These are phyloP conservation scores for Exophiala lecanii-corni DNA, from an alignment of 2,329 filamentous ascomycete species.

Conservation along the genomic window DNA sequence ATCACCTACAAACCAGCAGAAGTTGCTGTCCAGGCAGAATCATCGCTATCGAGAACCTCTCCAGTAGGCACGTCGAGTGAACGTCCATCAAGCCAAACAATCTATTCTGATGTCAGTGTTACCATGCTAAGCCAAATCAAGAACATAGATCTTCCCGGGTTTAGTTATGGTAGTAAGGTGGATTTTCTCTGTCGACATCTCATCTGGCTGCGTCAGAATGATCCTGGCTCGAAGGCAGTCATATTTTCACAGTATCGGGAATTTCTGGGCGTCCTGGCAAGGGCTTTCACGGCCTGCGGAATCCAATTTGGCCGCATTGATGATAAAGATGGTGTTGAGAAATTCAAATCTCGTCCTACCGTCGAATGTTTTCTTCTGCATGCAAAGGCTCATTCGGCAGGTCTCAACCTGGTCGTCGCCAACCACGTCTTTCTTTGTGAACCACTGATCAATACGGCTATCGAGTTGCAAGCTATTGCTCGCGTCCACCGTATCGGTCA, in stretches of 20 bases:
- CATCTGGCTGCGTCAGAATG: slow-evolving; percentile 75
- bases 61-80: slow-evolving; percentile 12
- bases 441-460: slow-evolving; percentile 84
- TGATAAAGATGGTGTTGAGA: slow-evolving; percentile 62
- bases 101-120: slow-evolving; percentile 73
- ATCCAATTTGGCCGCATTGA: slow-evolving; percentile 72
- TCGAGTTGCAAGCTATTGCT: slow-evolving; percentile 92
- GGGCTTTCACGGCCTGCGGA: slow-evolving; percentile 65
- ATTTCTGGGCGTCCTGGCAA: slow-evolving; percentile 69
- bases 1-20: slow-evolving; percentile 78
- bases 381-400: slow-evolving; percentile 80
- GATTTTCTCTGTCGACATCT: slow-evolving; percentile 78
- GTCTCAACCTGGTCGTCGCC: slow-evolving; percentile 86
- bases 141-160: slow-evolving; percentile 67
- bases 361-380: slow-evolving; percentile 84
- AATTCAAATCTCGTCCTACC: slow-evolving; percentile 69
- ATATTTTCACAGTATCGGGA: slow-evolving; percentile 89
- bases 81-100: slow-evolving; percentile 40
- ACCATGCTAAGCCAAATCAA: slow-evolving; percentile 74
- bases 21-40: slow-evolving; percentile 60
- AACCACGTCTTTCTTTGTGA: slow-evolving; percentile 94
- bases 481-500: slow-evolving; percentile 94
- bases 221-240: slow-evolving; percentile 84
- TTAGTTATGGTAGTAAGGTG: slow-evolving; percentile 76
- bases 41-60: slow-evolving; percentile 5